Evolutionary conservation across 345 rosid species (phyloP).

Genomic region (Eucalyptus pauciflora): DNA sequence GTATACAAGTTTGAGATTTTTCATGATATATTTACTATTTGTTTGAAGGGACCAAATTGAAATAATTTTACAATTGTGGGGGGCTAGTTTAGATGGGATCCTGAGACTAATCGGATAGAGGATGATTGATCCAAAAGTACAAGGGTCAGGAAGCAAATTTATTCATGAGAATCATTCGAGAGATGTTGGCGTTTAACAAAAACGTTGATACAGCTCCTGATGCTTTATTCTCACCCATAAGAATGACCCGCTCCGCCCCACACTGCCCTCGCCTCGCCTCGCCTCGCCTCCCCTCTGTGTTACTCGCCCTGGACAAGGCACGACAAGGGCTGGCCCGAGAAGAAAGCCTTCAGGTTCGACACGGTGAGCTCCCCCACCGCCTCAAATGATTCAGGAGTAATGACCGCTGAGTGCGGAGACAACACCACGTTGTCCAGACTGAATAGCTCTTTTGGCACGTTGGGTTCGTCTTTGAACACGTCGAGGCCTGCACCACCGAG

Average conservation of each 20-base stretch:
- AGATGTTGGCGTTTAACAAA: background rate
- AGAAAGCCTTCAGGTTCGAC: constrained; percentile 62
- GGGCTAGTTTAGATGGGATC: background rate
- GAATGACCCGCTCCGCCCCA: background rate
- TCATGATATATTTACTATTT: background rate
- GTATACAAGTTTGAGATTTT: too few species aligned
- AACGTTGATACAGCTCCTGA: background rate
- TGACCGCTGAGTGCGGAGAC: constrained; percentile 46
- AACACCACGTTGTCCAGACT: constrained; percentile 56
- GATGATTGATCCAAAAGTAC: background rate
- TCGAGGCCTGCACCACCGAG: constrained; percentile 79
- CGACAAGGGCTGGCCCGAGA: constrained; percentile 36
- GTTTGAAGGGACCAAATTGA: background rate
- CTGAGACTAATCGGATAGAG: background rate
- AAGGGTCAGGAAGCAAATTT: background rate
- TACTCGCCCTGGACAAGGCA: background rate
- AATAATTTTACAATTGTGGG: background rate
- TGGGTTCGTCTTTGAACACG: constrained; percentile 71
- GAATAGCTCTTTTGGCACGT: constrained; percentile 38
- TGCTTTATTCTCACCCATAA: background rate
- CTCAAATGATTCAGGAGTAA: constrained; percentile 39
- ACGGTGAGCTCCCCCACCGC: constrained; percentile 17
- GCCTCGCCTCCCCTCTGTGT: background rate
- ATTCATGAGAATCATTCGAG: background rate
- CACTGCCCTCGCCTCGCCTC: too few species aligned